Percentiles rank a stretch among this genome's conserved stretches.
Evolutionary conservation across 306 rosid genomes (phyloP).

Genomic region (Clitoria ternatea): DNA sequence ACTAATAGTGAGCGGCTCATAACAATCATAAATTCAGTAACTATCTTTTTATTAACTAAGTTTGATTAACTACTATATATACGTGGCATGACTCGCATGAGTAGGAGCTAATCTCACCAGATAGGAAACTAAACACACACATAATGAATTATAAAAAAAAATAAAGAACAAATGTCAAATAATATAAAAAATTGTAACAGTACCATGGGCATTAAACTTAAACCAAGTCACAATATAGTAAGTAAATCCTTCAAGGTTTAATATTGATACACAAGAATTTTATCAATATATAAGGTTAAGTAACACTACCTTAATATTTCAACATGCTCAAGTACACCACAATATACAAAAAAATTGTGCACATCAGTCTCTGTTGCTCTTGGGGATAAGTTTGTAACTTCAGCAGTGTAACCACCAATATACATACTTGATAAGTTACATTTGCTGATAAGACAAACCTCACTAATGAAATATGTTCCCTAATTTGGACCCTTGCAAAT

Average conservation of each 20-base stretch:
- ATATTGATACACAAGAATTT: neutral
- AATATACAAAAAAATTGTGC: slow-evolving; percentile 59
- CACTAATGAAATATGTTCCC: too few relatives aligned
- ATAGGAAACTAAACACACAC: too few relatives aligned
- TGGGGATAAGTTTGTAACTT: slow-evolving; percentile 73
- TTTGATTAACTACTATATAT: neutral
- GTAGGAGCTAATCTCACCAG: too few relatives aligned
- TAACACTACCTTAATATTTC: slow-evolving; percentile 67
- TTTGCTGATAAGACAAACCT: too few relatives aligned
- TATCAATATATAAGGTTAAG: slow-evolving; percentile 25
- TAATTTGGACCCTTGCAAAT: too few relatives aligned
- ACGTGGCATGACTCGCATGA: too few relatives aligned
- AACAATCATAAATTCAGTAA: neutral
- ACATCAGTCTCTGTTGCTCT: slow-evolving; percentile 72
- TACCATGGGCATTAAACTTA: too few relatives aligned
- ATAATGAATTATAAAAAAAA: too few relatives aligned
- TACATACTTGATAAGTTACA: slow-evolving; percentile 47
- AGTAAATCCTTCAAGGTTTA: too few relatives aligned
- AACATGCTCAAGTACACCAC: slow-evolving; percentile 71
- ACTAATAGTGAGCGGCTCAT: neutral
- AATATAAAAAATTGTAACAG: too few relatives aligned
- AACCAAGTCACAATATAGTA: too few relatives aligned
- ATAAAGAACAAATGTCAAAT: too few relatives aligned
- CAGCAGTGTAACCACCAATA: slow-evolving; percentile 67
- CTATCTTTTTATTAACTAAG: neutral